Base-by-base conservation (phyloP, 257 asterid genomes). In the Mitragyna speciosa region DNA sequence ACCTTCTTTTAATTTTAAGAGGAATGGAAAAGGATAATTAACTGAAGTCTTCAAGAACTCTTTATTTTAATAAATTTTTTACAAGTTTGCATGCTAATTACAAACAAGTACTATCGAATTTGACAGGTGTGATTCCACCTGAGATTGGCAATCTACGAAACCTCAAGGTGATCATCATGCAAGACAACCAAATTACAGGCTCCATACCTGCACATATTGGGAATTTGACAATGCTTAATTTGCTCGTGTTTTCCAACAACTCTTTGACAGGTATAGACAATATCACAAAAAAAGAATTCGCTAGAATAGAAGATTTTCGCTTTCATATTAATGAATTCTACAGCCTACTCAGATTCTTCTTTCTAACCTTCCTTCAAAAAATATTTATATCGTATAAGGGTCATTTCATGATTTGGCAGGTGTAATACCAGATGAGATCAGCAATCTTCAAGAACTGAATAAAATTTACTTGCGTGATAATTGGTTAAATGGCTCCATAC, bases 81-180 rank as follows among this genome's bases (percentile, higher is more conserved):
- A 48, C 16, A 48, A 48, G 48, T 48, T 10, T 48, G 16, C 52
- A 10, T 8, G 15, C 47, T 0, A 12, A 67, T 15, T 65, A 31
- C 48, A 30, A 67, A 67, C 22, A 15, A 67, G 1, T 28, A 12
- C 36, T 48, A 48, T 2, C 36, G 17, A 30, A 65, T 28, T 11
- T 65, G 45, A 11, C n/a, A 65, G 70, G 70, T 65, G 43, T 28
- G 8, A 30, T 65, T 30, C 70, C 70, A 8, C 22, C 7, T 12
- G 70, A 65, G 70, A 65, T 65, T 16, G 70, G 70, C 70, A 20
- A 24, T 63, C 69, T 63, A n/a, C 69, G 33, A 22, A 63, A 24
- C 69, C 69, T 63, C 15, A 12, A 63, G 69, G 31, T 22, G 69
- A 22, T 63, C 30, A 63, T 28, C 10, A 63, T 63, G 30, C 15